Conservation (phyloP, 352 stramenopile species). For the Phytophthora foliorum region DNA sequence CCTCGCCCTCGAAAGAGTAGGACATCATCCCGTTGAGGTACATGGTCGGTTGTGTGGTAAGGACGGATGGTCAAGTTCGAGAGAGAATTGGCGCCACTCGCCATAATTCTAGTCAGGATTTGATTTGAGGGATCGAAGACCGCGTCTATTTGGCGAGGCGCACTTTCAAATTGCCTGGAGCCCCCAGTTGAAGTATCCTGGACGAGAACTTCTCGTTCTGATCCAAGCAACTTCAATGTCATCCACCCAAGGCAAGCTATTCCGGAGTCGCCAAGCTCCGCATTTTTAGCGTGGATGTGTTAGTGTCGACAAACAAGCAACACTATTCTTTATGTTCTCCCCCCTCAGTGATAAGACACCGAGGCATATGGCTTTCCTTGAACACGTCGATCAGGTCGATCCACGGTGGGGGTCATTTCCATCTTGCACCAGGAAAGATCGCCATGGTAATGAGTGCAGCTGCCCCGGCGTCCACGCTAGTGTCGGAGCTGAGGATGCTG, state of each 20-base stretch:
- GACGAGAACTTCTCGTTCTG: not conserved
- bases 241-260: not conserved
- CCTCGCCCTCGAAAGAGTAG: constrained; percentile 41
- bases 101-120: constrained; percentile 11
- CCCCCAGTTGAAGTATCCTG: not conserved
- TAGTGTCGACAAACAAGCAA: not conserved
- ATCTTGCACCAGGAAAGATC: constrained; percentile 15
- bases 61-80: constrained; percentile 28
- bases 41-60: constrained; percentile 31
- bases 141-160: too few species aligned
- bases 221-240: not conserved
- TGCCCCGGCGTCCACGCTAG: constrained; percentile 17
- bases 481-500: constrained; percentile 42
- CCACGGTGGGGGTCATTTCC: constrained; percentile 12
- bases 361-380: constrained; percentile 15
- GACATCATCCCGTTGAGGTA: constrained; percentile 44
- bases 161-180: not conserved
- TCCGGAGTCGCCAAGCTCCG: too few species aligned
- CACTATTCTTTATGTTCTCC: not conserved
- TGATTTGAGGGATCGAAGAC: constrained; percentile 1
- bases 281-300: constrained; percentile 16
- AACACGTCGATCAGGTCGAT: not conserved
- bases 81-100: not conserved
- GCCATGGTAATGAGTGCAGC: constrained; percentile 13
- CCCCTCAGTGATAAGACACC: constrained; percentile 32